Evolutionary conservation across 2,329 filamentous ascomycete species (phyloP).

Genomic region (Aaosphaeria arxii): DNA sequence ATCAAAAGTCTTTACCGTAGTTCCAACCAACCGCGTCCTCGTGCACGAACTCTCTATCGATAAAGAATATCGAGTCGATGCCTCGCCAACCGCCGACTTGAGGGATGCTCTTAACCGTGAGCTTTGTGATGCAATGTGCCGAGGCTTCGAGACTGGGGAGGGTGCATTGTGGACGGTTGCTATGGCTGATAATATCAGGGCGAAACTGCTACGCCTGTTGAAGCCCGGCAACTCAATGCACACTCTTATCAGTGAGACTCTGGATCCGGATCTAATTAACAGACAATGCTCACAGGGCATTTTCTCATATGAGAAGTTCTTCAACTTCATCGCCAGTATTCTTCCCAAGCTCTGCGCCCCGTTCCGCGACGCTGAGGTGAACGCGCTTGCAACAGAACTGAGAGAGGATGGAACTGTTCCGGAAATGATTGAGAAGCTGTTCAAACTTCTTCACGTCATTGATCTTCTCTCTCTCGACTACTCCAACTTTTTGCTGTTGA

Average conservation of each 20-base stretch:
- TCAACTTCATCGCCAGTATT: conserved; percentile 70
- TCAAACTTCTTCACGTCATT: conserved; percentile 71
- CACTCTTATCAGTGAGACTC: conserved; percentile 68
- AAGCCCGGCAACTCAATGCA: conserved; percentile 71
- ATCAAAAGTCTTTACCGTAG: conserved; percentile 55
- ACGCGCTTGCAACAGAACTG: conserved; percentile 63
- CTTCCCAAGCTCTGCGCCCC: conserved; percentile 79
- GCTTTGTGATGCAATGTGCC: conserved; percentile 60
- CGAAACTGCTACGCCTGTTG: conserved; percentile 70
- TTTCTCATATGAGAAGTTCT: conserved; percentile 81
- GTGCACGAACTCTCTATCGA: conserved; percentile 80
- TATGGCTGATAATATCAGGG: conserved; percentile 68
- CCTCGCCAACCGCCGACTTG: conserved; percentile 52
- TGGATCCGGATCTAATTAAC: conserved; percentile 70
- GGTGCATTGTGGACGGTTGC: conserved; percentile 67
- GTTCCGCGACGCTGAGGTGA: conserved; percentile 73
- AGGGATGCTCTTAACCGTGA: conserved; percentile 60
- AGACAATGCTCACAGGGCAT: conserved; percentile 67
- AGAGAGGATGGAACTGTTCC: conserved; percentile 47
- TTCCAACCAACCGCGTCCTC: conserved; percentile 71
- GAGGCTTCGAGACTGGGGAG: conserved; percentile 61
- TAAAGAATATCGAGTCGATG: conserved; percentile 70
- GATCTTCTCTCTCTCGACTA: conserved; percentile 78
- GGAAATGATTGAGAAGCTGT: conserved; percentile 71
- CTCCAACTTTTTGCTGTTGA: conserved; percentile 74